Conservation (phyloP, 2,329 filamentous ascomycete species). For the Pezicula rhizophila region DNA sequence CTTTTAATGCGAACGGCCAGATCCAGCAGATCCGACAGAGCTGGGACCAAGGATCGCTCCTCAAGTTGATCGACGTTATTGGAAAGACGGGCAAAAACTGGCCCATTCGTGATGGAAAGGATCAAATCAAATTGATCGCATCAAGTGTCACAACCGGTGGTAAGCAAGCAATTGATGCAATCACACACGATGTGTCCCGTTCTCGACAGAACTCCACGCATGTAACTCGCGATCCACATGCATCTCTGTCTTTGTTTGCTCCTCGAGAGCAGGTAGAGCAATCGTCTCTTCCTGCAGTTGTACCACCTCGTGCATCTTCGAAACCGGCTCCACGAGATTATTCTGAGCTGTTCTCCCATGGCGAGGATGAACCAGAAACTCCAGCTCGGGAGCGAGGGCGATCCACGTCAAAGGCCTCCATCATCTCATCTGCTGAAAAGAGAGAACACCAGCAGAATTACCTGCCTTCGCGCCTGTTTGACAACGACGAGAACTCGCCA, state of each 20-base stretch:
- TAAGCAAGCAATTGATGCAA: constrained; percentile 28
- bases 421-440: not conserved
- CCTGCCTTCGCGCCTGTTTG: constrained; percentile 58
- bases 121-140: constrained; percentile 74
- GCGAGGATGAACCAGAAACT: constrained; percentile 19
- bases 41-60: constrained; percentile 91
- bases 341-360: constrained; percentile 61
- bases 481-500: constrained; percentile 44
- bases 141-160: constrained; percentile 48
- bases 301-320: constrained; percentile 59
- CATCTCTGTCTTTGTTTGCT: constrained; percentile 69
- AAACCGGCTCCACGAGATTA: constrained; percentile 63
- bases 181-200: constrained; percentile 30
- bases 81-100: constrained; percentile 86
- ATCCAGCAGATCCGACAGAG: constrained; percentile 83
- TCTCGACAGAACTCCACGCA: constrained; percentile 48
- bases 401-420: constrained; percentile 13
- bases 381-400: constrained; percentile 11
- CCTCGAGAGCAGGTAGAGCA: constrained; percentile 58
- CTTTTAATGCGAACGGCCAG: constrained; percentile 69
- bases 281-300: constrained; percentile 40
- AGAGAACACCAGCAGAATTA: constrained; percentile 40
- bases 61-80: constrained; percentile 92
- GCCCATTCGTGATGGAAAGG: constrained; percentile 84
- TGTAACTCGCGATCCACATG: constrained; percentile 57